Percentiles rank a stretch among this genome's conserved stretches.
Conservation (phyloP, 2,329 filamentous ascomycete species). For the Aureobasidium sp. region DNA sequence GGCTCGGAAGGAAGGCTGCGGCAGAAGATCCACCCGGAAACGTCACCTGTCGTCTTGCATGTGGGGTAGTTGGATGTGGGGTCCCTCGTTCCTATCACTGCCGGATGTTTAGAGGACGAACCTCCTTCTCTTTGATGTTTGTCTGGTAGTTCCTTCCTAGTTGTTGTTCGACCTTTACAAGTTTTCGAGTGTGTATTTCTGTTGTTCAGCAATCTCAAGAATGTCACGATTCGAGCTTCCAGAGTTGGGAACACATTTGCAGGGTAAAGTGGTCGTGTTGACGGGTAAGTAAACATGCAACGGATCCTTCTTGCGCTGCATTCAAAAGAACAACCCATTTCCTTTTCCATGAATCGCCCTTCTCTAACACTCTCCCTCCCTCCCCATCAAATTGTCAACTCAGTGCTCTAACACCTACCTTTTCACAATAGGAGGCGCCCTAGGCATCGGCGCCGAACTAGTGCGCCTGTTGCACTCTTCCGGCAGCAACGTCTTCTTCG, state of each 20-base stretch:
- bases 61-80: not conserved
- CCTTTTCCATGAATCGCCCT: too few relatives aligned
- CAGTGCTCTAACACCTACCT: not conserved
- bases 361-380: too few relatives aligned
- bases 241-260: constrained; percentile 9
- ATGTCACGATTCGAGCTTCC: constrained; percentile 6
- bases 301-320: not conserved
- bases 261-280: constrained; percentile 25
- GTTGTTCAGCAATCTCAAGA: not conserved
- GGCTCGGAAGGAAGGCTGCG: too few relatives aligned
- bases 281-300: constrained; percentile 19
- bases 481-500: constrained; percentile 36
- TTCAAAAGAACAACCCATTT: too few relatives aligned
- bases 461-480: constrained; percentile 30
- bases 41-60: not conserved
- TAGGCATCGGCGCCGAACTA: constrained; percentile 36
- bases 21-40: not conserved
- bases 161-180: not conserved
- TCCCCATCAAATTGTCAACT: not conserved
- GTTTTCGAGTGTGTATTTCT: not conserved
- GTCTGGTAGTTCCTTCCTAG: not conserved
- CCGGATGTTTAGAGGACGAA: not conserved
- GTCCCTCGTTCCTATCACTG: not conserved
- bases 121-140: not conserved
- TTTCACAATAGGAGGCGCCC: constrained; percentile 29